Percentiles rank a stretch among this genome's conserved stretches.
Evolutionary conservation across 441 rosid species (phyloP).

Genomic region (Jatropha podagrica): DNA sequence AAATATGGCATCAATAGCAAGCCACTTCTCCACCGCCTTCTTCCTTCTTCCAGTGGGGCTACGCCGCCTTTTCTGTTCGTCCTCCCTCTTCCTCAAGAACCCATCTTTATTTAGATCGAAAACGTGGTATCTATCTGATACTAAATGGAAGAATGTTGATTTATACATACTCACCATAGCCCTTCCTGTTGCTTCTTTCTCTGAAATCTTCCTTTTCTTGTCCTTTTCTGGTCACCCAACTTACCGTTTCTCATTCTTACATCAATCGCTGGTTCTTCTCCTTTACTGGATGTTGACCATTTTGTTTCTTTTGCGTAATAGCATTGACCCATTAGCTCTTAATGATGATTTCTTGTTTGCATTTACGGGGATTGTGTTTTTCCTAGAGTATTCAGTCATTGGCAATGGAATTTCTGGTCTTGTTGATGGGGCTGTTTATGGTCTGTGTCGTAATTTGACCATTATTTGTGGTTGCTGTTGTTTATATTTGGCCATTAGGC

Average conservation of each 20-base stretch:
- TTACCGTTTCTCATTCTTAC: slow-evolving; percentile 49
- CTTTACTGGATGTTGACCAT: slow-evolving; percentile 47
- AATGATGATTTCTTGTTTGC: slow-evolving; percentile 36
- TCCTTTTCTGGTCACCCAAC: slow-evolving; percentile 46
- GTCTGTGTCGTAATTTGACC: slow-evolving; percentile 41
- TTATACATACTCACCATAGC: slow-evolving; percentile 46
- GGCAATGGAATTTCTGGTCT: slow-evolving; percentile 48
- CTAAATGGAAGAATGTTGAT: slow-evolving; percentile 48
- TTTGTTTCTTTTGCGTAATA: slow-evolving; percentile 36
- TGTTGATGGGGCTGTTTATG: slow-evolving; percentile 36
- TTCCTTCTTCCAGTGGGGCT: slow-evolving; percentile 53
- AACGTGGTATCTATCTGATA: slow-evolving; percentile 50
- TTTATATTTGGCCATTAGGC: slow-evolving; percentile 47
- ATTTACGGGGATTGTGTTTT: slow-evolving; percentile 39
- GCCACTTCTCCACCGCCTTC: slow-evolving; percentile 44
- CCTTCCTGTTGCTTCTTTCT: slow-evolving; percentile 58
- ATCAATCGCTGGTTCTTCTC: slow-evolving; percentile 38
- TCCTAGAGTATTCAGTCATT: slow-evolving; percentile 39
- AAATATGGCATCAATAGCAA: slow-evolving; percentile 46
- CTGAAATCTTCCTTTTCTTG: slow-evolving; percentile 47
- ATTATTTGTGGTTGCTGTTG: slow-evolving; percentile 51
- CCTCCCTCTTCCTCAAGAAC: slow-evolving; percentile 46
- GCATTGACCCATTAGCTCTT: slow-evolving; percentile 28
- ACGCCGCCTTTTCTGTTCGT: slow-evolving; percentile 49
- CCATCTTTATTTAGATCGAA: slow-evolving; percentile 56